Conservation (phyloP, 352 stramenopile genomes). For the Thalassiosira delicatula region DNA sequence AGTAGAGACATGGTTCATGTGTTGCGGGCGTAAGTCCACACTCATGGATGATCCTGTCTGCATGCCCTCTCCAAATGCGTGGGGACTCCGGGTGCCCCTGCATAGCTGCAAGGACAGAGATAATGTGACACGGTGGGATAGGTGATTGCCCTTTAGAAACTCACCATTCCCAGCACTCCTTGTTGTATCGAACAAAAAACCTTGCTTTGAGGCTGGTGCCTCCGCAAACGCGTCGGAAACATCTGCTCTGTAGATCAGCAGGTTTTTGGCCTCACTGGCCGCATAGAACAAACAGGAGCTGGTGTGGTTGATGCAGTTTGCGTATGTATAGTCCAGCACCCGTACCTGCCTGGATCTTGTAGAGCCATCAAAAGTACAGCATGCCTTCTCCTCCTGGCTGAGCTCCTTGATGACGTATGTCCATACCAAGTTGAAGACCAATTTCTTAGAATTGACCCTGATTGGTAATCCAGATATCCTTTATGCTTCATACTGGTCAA, state of each 20-base stretch:
- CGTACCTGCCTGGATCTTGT: conserved; percentile 30
- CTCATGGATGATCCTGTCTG: conserved; percentile 41
- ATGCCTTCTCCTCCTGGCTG: conserved; percentile 31
- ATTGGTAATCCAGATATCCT: not conserved
- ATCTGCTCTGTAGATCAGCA: not conserved
- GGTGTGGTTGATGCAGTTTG: conserved; percentile 54
- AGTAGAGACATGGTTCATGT: conserved; percentile 60
- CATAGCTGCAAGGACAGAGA: conserved; percentile 41
- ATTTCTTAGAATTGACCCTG: not conserved
- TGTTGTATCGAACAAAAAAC: conserved; percentile 42
- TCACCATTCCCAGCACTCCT: conserved; percentile 36
- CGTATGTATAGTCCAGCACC: conserved; percentile 47
- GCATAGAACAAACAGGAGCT: conserved; percentile 53
- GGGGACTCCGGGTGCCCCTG: conserved; percentile 60
- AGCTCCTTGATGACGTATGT: conserved; percentile 44
- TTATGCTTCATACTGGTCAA: not conserved
- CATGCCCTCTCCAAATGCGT: conserved; percentile 58
- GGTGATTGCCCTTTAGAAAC: not conserved
- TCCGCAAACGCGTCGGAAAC: conserved; percentile 13
- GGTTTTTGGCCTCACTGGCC: not conserved
- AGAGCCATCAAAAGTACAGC: conserved; percentile 47
- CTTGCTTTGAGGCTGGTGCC: not conserved
- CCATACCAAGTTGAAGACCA: conserved; percentile 43
- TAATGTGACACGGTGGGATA: conserved; percentile 20
- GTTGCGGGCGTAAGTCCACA: conserved; percentile 47